Evolutionary conservation across 192 early-diverging fungal species (phyloP), one percentile per base, ranked within the genome.

Genomic region (Thoreauomyces humboldtii): DNA sequence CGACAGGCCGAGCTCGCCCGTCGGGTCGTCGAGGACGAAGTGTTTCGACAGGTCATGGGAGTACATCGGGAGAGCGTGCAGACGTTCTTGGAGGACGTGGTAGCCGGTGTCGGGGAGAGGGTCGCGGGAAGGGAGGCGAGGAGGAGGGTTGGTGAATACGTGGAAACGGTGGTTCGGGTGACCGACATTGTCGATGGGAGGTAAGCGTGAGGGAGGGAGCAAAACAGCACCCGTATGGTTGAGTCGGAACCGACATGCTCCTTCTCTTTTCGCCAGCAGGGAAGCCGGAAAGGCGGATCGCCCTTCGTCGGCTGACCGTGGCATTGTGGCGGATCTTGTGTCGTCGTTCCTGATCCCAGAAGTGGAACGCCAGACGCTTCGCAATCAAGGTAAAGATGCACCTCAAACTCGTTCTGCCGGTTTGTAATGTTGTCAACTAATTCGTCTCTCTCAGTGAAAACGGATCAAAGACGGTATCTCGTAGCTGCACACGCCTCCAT

Each of bases 41-140:
- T 83, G 21, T 85, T 83, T 48, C 67, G 81, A 21, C 79, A 81
- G 51, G 63, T 86, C 32, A 82, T 85, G 69, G 48, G 59, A 24
- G 73, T 85, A 24, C 78, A 85, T 54, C 76, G 80, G 42, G 80
- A 83, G 41, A 83, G 80, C 19, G 82, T 86, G 24, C 83, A 86
- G 38, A 77, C 74, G 28, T 86, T 71, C 41, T 57, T 86, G 45
- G 83, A 83, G 53, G 77, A 79, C 31, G 69, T 86, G 35, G 60
- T 86, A 14, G 46, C 41, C 3, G 71, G 60, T 1, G 53, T 62
- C 9, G 57, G 87, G 1, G 65, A 81, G 0, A 55, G 70, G 12
- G 65, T 72, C 6, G 68, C 78, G 0, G 63, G 71, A 19, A 24
- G 68, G 7, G 70, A 81, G 22, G 81, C 82, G 9, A 61, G 65